Base-by-base conservation (phyloP, 202 grass and related monocot species). In the Setaria italica region DNA sequence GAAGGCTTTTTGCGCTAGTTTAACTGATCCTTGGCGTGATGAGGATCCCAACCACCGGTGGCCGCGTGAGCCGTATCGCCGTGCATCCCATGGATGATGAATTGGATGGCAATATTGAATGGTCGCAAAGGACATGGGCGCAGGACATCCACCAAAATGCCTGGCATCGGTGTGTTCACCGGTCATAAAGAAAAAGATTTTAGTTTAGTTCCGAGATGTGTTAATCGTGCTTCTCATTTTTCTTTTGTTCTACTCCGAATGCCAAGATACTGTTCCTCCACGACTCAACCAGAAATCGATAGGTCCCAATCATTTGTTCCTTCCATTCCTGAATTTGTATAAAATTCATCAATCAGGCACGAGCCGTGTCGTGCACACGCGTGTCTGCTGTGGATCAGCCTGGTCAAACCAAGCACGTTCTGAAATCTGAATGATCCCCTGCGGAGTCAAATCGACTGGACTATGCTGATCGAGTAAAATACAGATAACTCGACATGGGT, bases 1-100 rank as follows among this genome's bases (percentile, higher is more conserved):
- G 19, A 15, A 2, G 14, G 29, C 63, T 66, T 74, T 74, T 34
- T 11, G 7, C 17, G 15, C 35, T 70, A 11, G 51, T 85, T 85
- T 70, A 70, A 78, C 12, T 79, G 65, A 62, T 32, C 54, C 2
- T 10, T 45, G 50, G 39, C 51, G 30, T 14, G 12, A 60, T 59
- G 29, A 69, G 5, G 39, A 57, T 70, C 51, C 15, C 79, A 70
- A 53, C 42, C 50, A 30, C n/a, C 67, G 20, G 47, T 70, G 65
- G 45, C 54, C 74, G 64, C 64, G 21, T 70, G 76, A 86, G 30
- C 65, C 19, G 42, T 13, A 19, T 56, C n/a, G 12, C 33, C 45
- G 19, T 41, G 54, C 46, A 10, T 29, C 43, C 57, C 33, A 42
- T 55, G 20, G 30, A 14, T 32, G 59, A 9, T 20, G 56, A 20